A percentile compares a stretch with the other conserved stretches of the same genome.
Conservation (phyloP, 1,284 basidiomycete genomes). For the Stereum hirsutum region DNA sequence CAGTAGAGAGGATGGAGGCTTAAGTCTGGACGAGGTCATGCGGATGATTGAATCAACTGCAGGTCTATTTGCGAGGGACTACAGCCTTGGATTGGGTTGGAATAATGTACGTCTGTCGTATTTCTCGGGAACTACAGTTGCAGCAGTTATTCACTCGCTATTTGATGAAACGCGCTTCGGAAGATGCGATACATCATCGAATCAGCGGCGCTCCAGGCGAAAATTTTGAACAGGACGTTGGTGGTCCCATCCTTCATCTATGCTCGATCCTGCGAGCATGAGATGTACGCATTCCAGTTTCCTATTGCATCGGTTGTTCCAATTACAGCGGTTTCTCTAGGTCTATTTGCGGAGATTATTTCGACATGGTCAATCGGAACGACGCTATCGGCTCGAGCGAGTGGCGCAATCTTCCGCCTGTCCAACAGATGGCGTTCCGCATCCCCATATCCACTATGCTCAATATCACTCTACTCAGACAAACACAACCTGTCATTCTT, state of each 20-base stretch:
- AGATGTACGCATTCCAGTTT: constrained; percentile 9
- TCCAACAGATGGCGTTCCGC: constrained; percentile 31
- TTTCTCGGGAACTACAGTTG: background rate
- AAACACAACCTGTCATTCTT: constrained; percentile 27
- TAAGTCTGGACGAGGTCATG: too few species aligned
- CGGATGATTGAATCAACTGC: too few species aligned
- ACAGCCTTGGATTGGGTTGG: constrained; percentile 28
- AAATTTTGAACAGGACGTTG: constrained; percentile 26
- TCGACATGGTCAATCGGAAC: constrained; percentile 13
- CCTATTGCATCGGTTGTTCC: background rate
- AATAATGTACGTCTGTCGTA: constrained; percentile 20
- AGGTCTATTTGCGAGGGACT: constrained; percentile 27
- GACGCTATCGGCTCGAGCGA: constrained; percentile 23
- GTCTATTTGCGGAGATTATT: constrained; percentile 12
- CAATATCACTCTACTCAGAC: constrained; percentile 32
- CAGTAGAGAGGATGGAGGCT: too few species aligned
- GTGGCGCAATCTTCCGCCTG: constrained; percentile 29
- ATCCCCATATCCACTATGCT: constrained; percentile 33
- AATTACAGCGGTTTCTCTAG: constrained; percentile 1
- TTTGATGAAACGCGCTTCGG: background rate
- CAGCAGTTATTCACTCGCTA: background rate
- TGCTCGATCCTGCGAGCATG: constrained; percentile 26
- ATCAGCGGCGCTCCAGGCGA: constrained; percentile 25
- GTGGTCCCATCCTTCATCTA: constrained; percentile 30
- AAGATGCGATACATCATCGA: constrained; percentile 32